Base-by-base conservation (phyloP, 352 stramenopile species). In the Phytophthora pinifolia region DNA sequence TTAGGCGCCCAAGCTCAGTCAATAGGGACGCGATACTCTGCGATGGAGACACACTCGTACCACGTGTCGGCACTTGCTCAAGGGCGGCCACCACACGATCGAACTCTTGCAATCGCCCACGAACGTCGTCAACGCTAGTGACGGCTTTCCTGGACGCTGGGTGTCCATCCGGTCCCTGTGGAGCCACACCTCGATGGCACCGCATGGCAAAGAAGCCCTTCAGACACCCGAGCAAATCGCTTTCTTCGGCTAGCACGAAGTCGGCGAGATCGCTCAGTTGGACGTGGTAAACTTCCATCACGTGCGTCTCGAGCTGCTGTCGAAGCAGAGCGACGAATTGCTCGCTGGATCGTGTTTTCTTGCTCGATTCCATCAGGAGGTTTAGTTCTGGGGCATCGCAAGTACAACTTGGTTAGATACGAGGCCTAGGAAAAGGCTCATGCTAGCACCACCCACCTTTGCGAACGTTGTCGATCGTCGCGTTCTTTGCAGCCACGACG, bases 381-480 rank as follows among this genome's bases (percentile, higher is more conserved):
- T 54, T 56, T 22, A 76, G 66, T 30, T 81, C 71, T 79, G 47
- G 22, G 22, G 22, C 4, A 44, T 14, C 15, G 10, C 10, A 17
- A 9, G 14, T 44, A 44, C 49, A 18, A 35, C n/a, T 8, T 44
- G 17, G 42, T 14, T 27, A 58, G 15, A n/a, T 14, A n/a, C n/a
- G n/a, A n/a, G n/a, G n/a, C n/a, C n/a, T n/a, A n/a, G n/a, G n/a
- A n/a, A n/a, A n/a, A n/a, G n/a, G n/a, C n/a, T n/a, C n/a, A n/a
- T n/a, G n/a, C n/a, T n/a, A n/a, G 13, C 13, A 3, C 5, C 39
- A 12, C 17, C 20, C 57, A 74, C 69, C 62, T 71, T 83, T 85
- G n/a, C 73, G 73, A 15, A 86, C 47, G 34, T 65, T 86, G 15
- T 81, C 71, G 15, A 85, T 71, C 27, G 73, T 83, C 12, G 72